phyloP scores from a whole-genome alignment of 768 basidiomycete species.

The Saitozyma podzolica region DNA sequence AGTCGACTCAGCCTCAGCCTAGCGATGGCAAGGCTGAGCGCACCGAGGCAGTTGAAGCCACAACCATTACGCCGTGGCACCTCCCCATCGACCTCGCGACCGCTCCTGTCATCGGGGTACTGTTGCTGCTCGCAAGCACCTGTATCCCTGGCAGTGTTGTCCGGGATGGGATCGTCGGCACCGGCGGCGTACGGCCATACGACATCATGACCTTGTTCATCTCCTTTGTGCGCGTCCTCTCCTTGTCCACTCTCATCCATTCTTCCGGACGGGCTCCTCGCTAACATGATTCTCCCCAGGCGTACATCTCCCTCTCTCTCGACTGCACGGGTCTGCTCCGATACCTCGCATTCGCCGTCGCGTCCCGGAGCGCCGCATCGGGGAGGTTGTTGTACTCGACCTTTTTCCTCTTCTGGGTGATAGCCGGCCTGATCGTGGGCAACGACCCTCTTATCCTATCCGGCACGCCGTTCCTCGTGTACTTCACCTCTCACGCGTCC shows the following conservation, averaged over 20 bases:
- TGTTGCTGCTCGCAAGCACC: slow-evolving; percentile 54
- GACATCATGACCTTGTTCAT: slow-evolving; percentile 92
- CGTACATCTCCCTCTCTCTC: slow-evolving; percentile 88
- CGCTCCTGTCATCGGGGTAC: slow-evolving; percentile 55
- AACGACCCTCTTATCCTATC: slow-evolving; percentile 93
- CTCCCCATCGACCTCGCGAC: slow-evolving; percentile 50
- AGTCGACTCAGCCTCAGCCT: neutral
- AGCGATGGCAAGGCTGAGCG: slow-evolving; percentile 1
- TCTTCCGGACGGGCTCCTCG: neutral
- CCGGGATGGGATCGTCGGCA: slow-evolving; percentile 74
- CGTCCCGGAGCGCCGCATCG: slow-evolving; percentile 69
- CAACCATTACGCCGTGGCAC: slow-evolving; percentile 11
- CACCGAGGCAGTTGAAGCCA: too few species aligned
- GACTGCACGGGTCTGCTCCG: slow-evolving; percentile 85
- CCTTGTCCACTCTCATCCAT: neutral
- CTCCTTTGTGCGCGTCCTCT: slow-evolving; percentile 60
- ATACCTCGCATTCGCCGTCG: slow-evolving; percentile 85
- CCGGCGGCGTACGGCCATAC: slow-evolving; percentile 78
- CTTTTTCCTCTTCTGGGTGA: slow-evolving; percentile 79
- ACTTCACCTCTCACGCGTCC: slow-evolving; percentile 72
- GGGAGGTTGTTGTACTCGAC: slow-evolving; percentile 65
- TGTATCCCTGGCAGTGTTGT: slow-evolving; percentile 58
- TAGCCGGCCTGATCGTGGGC: slow-evolving; percentile 75
- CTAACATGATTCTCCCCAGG: slow-evolving; percentile 31
- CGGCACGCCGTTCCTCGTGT: slow-evolving; percentile 85